Evolutionary conservation across 1,284 basidiomycete genomes (phyloP).

Genomic region (Ganoderma multipileum): DNA sequence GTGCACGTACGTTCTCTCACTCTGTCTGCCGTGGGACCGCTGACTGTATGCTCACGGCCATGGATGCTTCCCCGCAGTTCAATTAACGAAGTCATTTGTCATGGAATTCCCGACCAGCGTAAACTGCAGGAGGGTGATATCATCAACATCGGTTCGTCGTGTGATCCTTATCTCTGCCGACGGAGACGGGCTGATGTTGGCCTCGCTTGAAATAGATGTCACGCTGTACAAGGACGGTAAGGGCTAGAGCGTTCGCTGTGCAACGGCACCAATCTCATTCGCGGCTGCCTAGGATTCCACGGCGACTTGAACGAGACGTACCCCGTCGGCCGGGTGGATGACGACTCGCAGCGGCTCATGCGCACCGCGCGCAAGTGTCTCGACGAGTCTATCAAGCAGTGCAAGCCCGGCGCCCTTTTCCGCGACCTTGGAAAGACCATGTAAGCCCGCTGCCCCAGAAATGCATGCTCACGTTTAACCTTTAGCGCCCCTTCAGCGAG

Average conservation of each 20-base stretch:
- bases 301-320: conserved; percentile 92
- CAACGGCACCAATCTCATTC: background rate
- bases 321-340: conserved; percentile 87
- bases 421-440: conserved; percentile 85
- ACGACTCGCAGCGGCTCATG: conserved; percentile 84
- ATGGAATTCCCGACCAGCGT: conserved; percentile 93
- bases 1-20: conserved; percentile 78
- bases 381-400: conserved; percentile 88
- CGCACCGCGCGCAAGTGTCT: conserved; percentile 81
- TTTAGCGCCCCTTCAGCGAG: conserved; percentile 56
- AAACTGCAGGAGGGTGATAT: conserved; percentile 92
- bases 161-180: background rate
- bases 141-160: conserved; percentile 79
- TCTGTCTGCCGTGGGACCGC: background rate
- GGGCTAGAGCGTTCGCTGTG: conserved; percentile 21
- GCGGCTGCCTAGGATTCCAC: conserved; percentile 71
- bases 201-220: conserved; percentile 51
- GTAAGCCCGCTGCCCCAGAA: no score
- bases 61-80: conserved; percentile 55
- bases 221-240: conserved; percentile 73
- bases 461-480: background rate
- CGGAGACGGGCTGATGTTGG: background rate
- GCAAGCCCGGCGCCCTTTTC: conserved; percentile 90
- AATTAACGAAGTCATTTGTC: conserved; percentile 97
- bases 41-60: background rate